Evolutionary conservation across 371 early-diverging fungal genomes (phyloP), one percentile per base, ranked within the genome.

Genomic region (Actinomortierella wolfii): DNA sequence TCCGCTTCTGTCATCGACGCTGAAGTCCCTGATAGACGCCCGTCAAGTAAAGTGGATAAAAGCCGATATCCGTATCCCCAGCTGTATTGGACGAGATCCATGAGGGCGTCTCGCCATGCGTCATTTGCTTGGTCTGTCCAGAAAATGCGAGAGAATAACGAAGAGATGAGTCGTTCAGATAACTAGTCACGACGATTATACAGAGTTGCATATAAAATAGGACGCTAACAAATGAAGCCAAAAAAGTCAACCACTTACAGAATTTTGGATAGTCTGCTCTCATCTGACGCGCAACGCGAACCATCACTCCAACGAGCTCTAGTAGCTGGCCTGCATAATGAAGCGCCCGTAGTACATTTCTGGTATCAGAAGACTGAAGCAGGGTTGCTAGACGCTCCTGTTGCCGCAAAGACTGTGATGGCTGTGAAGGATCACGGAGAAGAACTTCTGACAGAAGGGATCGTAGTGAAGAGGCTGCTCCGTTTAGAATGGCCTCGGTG

Each of bases 271-370:
- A 47, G 29, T 68, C 59, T 1, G 28, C 17, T 21, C 52, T 48
- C 1, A 59, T 50, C 45, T 63, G 62, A 3, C 56, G 42, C 0
- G 61, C 51, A 14, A 53, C 52, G 8, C 29, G 53, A 20, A 26
- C 52, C 9, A 68, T 41, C 26, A 59, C 51, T 9, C 21, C 52
- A 40, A 68, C 40, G 7, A 34, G 46, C 20, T 49, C 51, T 11
- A 68, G 56, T 1, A 52, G 34, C 41, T 68, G 59, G 14, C 68
- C 63, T 56, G 55, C 52, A 14, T 62, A 26, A 59, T 68, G 47
- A 2, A 68, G 20, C 9, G 62, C 68, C 21, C 51, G 20, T 13
- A 46, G 11, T 13, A 45, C 42, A 15, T 43, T 43, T 15, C 28
- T 50, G n/a, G 44, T 47, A 7, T 63, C 57, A 3, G 62, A 55